phyloP scores from a whole-genome alignment of 805 yeast genomes.

The Scheffersomyces coipomensis region DNA sequence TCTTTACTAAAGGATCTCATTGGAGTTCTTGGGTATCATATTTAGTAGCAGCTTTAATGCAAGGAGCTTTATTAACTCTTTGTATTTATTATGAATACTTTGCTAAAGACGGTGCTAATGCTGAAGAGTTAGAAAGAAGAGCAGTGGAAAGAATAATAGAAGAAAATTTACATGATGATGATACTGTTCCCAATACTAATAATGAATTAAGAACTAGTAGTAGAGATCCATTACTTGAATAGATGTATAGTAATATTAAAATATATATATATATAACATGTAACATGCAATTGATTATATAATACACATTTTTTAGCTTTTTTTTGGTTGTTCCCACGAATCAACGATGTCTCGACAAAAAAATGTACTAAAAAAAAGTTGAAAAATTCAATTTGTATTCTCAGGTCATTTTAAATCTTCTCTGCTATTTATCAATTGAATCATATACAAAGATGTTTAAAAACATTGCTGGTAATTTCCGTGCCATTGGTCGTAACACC shows the following conservation, averaged over 20 bases:
- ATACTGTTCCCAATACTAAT: not conserved
- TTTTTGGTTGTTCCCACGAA: too few species aligned
- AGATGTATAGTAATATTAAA: not conserved
- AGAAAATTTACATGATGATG: conserved; percentile 18
- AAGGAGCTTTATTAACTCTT: conserved; percentile 58
- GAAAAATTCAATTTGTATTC: too few species aligned
- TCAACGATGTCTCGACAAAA: too few species aligned
- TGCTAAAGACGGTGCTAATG: conserved; percentile 17
- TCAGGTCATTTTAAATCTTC: not conserved
- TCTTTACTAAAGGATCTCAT: conserved; percentile 67
- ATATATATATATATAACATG: not conserved
- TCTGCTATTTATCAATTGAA: not conserved
- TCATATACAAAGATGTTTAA: conserved; percentile 21
- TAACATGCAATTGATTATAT: too few species aligned
- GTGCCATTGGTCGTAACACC: conserved; percentile 21
- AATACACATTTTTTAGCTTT: too few species aligned
- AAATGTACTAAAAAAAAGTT: too few species aligned
- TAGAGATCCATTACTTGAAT: not conserved
- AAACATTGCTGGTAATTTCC: conserved; percentile 25
- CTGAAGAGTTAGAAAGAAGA: conserved; percentile 24
- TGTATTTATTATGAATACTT: conserved; percentile 52
- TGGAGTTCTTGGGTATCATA: conserved; percentile 90
- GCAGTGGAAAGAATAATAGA: conserved; percentile 29
- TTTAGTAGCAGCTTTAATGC: conserved; percentile 67
- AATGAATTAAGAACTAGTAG: not conserved